These are phyloP conservation scores for Spongospora subterranea DNA, from an alignment of 208 protist genomes.

Conservation along the genomic window DNA sequence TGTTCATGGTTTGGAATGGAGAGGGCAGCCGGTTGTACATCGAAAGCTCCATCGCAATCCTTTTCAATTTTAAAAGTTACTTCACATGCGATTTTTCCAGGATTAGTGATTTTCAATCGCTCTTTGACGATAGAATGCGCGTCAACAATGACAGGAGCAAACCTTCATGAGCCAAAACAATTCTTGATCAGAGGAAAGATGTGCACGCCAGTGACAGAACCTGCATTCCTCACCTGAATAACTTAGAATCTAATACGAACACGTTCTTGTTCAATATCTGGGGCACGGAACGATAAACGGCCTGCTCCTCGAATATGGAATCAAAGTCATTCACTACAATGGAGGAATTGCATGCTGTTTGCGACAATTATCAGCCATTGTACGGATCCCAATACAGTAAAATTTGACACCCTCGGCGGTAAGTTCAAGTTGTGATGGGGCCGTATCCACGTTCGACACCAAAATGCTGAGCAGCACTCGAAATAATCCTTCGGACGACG, in stretches of 20 bases:
- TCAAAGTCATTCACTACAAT: no score
- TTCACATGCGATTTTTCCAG: slow-evolving; percentile 84
- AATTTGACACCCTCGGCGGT: slow-evolving; percentile 87
- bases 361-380: no score
- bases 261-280: neutral
- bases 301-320: slow-evolving; percentile 96
- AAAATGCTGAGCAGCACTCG: slow-evolving; percentile 85
- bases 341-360: no score
- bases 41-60: slow-evolving; percentile 65
- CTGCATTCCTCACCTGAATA: neutral
- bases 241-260: neutral
- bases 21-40: slow-evolving; percentile 73
- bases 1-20: slow-evolving; percentile 91
- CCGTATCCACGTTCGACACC: slow-evolving; percentile 84
- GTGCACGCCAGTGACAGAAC: neutral
- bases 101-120: slow-evolving; percentile 92
- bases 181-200: no score
- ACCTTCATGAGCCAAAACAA: no score
- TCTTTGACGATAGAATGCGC: slow-evolving; percentile 75
- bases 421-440: slow-evolving; percentile 86
- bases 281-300: no score
- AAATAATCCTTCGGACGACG: slow-evolving; percentile 69
- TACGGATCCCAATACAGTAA: slow-evolving; percentile 84
- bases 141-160: slow-evolving; percentile 85
- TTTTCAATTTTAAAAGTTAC: slow-evolving; percentile 75